phyloP scores from a whole-genome alignment of 164 flowering plant genomes.

The Vitis cinerea region DNA sequence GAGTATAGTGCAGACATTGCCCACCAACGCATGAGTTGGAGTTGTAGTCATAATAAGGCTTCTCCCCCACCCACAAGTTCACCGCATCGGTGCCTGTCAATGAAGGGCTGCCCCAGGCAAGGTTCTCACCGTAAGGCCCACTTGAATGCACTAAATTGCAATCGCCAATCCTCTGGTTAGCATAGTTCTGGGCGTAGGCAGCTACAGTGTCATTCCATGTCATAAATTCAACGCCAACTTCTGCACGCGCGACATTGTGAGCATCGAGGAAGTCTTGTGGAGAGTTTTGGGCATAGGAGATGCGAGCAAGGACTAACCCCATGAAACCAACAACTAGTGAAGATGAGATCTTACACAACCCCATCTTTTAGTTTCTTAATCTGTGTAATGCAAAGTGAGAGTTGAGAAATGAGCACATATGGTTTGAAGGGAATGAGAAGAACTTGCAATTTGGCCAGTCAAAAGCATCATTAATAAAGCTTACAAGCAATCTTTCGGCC shows the following conservation, averaged over 20 bases:
- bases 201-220: constrained; percentile 24
- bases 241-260: constrained; percentile 23
- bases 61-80: constrained; percentile 33
- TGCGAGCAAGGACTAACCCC: no score
- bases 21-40: constrained; percentile 19
- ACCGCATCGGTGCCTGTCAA: constrained; percentile 23
- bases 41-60: constrained; percentile 20
- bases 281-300: constrained; percentile 10
- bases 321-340: no score
- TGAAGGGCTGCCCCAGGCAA: constrained; percentile 17
- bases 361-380: no score
- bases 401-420: no score
- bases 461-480: no score
- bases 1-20: constrained; percentile 26
- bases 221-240: constrained; percentile 9
- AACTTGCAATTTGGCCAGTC: no score
- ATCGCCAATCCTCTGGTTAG: constrained; percentile 9
- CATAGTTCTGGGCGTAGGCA: constrained; percentile 23
- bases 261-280: constrained; percentile 18
- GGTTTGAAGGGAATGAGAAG: no score
- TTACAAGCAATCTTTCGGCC: no score
- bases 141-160: constrained; percentile 24
- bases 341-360: no score
- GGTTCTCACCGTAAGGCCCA: constrained; percentile 35
- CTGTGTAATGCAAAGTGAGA: no score